phyloP scores from a whole-genome alignment of 73 alveolate species.

The Vitrella brassicaformis region DNA sequence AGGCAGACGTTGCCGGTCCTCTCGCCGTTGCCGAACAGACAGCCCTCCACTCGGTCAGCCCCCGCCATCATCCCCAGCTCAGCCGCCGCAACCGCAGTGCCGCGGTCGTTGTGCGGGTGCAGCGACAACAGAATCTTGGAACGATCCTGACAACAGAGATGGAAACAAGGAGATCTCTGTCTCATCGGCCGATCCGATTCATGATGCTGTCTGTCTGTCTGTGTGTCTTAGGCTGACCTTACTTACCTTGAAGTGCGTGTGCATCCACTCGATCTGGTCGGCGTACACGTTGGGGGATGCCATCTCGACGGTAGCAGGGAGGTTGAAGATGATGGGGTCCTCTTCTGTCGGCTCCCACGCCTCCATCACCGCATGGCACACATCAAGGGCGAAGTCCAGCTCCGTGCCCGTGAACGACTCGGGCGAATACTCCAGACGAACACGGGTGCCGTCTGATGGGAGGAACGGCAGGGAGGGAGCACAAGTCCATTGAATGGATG shows the following conservation, averaged over 20 bases:
- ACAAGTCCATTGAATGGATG: too few relatives aligned
- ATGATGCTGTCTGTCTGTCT: too few relatives aligned
- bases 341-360: conserved; percentile 1
- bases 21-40: conserved; percentile 39
- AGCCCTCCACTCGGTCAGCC: conserved; percentile 39
- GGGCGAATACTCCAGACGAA: conserved; percentile 35
- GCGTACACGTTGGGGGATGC: conserved; percentile 30
- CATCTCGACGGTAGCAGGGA: conserved; percentile 40
- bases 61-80: conserved; percentile 40
- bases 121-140: not conserved
- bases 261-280: conserved; percentile 40
- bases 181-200: too few relatives aligned
- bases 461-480: too few relatives aligned
- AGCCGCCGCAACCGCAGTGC: conserved; percentile 39
- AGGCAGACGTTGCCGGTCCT: conserved; percentile 38
- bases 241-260: conserved; percentile 19
- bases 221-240: too few relatives aligned
- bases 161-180: too few relatives aligned
- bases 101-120: conserved; percentile 39
- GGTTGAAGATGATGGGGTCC: conserved; percentile 16
- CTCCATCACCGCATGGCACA: conserved; percentile 26
- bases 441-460: conserved; percentile 19
- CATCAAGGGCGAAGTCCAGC: conserved; percentile 40
- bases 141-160: too few relatives aligned
- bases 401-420: conserved; percentile 31